Conservation (phyloP, 2,329 filamentous ascomycete genomes). For the Orbilia blumenaviensis region DNA sequence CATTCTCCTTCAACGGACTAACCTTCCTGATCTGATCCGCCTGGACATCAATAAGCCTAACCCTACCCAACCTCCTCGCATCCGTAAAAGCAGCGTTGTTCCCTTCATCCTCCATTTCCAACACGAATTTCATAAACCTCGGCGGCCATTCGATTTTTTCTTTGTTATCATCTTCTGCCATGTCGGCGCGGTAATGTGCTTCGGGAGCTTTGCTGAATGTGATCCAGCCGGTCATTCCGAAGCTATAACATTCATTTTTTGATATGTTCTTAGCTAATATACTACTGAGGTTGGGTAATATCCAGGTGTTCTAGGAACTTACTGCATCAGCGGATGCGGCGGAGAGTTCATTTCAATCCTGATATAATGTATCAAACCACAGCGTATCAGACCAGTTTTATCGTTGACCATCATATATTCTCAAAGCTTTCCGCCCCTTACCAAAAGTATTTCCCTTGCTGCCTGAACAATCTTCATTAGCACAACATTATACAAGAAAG, state of each 20-base stretch:
- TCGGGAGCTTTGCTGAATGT: conserved; percentile 82
- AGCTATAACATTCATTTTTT: no score
- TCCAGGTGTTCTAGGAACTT: conserved; percentile 66
- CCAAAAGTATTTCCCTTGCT: conserved; percentile 98
- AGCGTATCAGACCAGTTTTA: no score
- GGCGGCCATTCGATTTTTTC: conserved; percentile 76
- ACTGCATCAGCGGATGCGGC: conserved; percentile 88
- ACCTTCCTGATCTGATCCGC: conserved; percentile 76
- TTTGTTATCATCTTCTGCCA: conserved; percentile 37
- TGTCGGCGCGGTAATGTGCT: conserved; percentile 78
- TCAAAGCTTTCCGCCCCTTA: conserved; percentile 58
- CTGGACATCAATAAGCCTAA: conserved; percentile 82
- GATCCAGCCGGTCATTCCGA: conserved; percentile 74
- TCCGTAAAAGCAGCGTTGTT: conserved; percentile 79
- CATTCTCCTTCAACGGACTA: conserved; percentile 86
- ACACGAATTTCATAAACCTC: conserved; percentile 81
- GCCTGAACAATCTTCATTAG: conserved; percentile 64
- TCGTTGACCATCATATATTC: no score
- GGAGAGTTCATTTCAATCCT: conserved; percentile 76
- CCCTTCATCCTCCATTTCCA: conserved; percentile 62
- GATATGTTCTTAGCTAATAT: conserved; percentile 11
- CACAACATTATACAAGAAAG: not conserved
- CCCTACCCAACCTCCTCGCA: conserved; percentile 77
- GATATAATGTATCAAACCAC: no score
- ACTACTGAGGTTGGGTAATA: no score